Percentiles rank a stretch among this genome's conserved stretches.
These are phyloP conservation scores for Tetrapyrgos nigripes DNA, from an alignment of 1,284 basidiomycete genomes.

Conservation along the genomic window DNA sequence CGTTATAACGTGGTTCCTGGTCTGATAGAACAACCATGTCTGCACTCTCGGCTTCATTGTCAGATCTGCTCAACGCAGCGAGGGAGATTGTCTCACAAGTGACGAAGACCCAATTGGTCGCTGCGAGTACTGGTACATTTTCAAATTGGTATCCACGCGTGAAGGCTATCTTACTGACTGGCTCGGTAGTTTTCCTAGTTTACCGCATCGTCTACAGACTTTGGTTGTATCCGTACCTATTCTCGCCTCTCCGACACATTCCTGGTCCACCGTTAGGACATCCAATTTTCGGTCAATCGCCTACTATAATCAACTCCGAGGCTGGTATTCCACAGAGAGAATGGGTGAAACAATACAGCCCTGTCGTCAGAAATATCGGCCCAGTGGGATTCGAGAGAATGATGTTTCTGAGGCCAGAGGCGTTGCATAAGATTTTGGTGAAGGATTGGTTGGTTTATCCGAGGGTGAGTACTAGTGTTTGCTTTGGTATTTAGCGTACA, in stretches of 20 bases:
- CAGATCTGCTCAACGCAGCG: too few relatives aligned
- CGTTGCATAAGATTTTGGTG: constrained; percentile 49
- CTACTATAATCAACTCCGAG: constrained; percentile 44
- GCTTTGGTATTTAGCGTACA: constrained; percentile 1
- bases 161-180: too few relatives aligned
- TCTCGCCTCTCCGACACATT: constrained; percentile 40
- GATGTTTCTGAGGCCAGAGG: constrained; percentile 48
- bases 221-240: constrained; percentile 35
- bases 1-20: too few relatives aligned
- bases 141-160: too few relatives aligned
- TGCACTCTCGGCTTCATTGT: too few relatives aligned
- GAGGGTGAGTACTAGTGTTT: constrained; percentile 39
- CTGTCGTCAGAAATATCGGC: constrained; percentile 49
- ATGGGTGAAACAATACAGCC: constrained; percentile 53
- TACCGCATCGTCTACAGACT: constrained; percentile 26
- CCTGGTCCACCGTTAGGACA: constrained; percentile 39
- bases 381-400: constrained; percentile 53
- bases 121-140: too few relatives aligned
- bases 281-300: constrained; percentile 34
- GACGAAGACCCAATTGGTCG: too few relatives aligned
- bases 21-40: too few relatives aligned
- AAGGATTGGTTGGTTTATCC: constrained; percentile 54
- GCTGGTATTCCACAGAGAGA: constrained; percentile 50
- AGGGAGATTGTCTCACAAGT: too few relatives aligned
- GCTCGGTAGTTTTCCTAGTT: not conserved